These are phyloP conservation scores for Eudorina sp. DNA, from an alignment of 139 green algal genomes.

Conservation along the genomic window DNA sequence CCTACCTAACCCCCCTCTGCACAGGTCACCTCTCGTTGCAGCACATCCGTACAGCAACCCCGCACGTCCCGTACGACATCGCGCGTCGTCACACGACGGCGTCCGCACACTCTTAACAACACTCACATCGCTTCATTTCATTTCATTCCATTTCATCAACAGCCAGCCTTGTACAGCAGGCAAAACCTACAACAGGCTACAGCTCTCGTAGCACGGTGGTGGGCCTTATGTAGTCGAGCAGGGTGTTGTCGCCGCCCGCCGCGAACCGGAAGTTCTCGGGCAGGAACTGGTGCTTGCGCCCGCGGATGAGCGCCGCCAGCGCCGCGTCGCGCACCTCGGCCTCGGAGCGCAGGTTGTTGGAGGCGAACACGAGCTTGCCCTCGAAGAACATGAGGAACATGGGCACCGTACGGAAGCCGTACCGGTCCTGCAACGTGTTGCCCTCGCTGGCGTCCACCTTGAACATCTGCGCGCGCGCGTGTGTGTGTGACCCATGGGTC, in stretches of 20 bases:
- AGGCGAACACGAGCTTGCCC: conserved; percentile 55
- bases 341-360: conserved; percentile 52
- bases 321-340: conserved; percentile 39
- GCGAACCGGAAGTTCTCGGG: conserved; percentile 53
- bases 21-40: too few species aligned
- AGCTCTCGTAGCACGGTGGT: conserved; percentile 30
- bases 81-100: too few species aligned
- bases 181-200: too few species aligned
- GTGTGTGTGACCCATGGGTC: background rate
- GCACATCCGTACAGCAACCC: too few species aligned
- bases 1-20: too few species aligned
- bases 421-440: conserved; percentile 58
- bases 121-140: too few species aligned
- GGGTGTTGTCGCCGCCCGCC: conserved; percentile 43
- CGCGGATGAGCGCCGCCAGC: conserved; percentile 45
- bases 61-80: too few species aligned
- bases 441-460: conserved; percentile 66
- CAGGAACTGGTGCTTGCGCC: conserved; percentile 50
- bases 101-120: too few species aligned
- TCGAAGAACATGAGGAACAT: conserved; percentile 70
- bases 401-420: conserved; percentile 62
- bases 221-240: conserved; percentile 61
- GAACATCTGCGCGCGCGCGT: conserved; percentile 51
- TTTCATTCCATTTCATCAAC: too few species aligned
- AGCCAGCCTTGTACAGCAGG: background rate